phyloP scores from a whole-genome alignment of 352 stramenopile species.

The Globisporangium carolinianum region DNA sequence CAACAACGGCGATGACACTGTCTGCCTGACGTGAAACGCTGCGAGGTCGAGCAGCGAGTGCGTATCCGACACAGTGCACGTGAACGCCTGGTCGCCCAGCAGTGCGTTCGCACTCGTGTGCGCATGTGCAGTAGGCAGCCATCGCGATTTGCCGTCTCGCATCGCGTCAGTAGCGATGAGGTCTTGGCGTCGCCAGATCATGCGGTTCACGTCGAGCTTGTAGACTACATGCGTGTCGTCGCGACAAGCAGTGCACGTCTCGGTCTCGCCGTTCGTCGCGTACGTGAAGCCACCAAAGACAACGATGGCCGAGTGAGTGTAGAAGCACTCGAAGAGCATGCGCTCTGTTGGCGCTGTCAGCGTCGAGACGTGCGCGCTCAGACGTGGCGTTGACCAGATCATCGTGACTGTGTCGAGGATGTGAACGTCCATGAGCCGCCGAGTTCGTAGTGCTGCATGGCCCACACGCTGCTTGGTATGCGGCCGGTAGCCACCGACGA shows the following conservation, averaged over 20 bases:
- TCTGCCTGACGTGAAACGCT: constrained; percentile 8
- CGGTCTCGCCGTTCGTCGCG: constrained; percentile 27
- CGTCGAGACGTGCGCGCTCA: constrained; percentile 30
- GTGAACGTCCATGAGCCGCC: constrained; percentile 28
- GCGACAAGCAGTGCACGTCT: constrained; percentile 22
- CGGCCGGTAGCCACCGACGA: constrained; percentile 22
- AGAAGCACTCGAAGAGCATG: constrained; percentile 48
- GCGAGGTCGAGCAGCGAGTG: constrained; percentile 26
- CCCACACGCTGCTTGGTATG: constrained; percentile 11
- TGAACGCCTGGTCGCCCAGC: constrained; percentile 12
- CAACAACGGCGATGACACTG: background rate
- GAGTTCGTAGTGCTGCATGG: background rate
- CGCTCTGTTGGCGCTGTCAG: constrained; percentile 24
- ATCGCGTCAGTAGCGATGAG: background rate
- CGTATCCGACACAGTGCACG: constrained; percentile 13
- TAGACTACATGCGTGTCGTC: constrained; percentile 30
- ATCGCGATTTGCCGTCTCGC: background rate
- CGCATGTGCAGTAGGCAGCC: constrained; percentile 17
- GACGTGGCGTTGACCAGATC: constrained; percentile 41
- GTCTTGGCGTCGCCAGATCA: constrained; percentile 60
- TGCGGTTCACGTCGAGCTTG: constrained; percentile 50
- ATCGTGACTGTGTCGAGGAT: constrained; percentile 39
- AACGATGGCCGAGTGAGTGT: constrained; percentile 25
- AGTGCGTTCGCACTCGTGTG: constrained; percentile 33
- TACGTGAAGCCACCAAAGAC: constrained; percentile 49